These are phyloP conservation scores for Davidsoniella eucalypti DNA, from an alignment of 2,329 filamentous ascomycete genomes.

Conservation along the genomic window DNA sequence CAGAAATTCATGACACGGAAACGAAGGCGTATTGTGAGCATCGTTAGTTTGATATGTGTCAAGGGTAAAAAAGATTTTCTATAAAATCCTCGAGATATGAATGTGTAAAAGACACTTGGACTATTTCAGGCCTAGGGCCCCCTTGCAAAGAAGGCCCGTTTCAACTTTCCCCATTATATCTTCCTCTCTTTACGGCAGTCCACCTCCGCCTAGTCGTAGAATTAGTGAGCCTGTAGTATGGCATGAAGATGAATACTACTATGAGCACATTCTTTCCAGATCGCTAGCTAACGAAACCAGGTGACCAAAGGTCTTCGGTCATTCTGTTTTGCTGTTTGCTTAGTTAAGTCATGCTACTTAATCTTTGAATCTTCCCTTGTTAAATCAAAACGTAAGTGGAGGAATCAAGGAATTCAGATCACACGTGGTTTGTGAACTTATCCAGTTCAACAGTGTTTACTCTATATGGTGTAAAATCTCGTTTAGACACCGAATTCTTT, in stretches of 20 bases:
- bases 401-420: not conserved
- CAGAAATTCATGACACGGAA: too few species aligned
- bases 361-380: not conserved
- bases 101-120: too few species aligned
- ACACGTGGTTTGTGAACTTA: not conserved
- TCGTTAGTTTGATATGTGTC: too few species aligned
- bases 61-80: too few species aligned
- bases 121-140: too few species aligned
- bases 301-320: not conserved
- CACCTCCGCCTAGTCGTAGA: not conserved
- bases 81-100: too few species aligned
- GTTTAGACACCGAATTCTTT: too few species aligned
- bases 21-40: too few species aligned
- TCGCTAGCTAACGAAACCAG: not conserved
- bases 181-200: not conserved
- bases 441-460: not conserved
- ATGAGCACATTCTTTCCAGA: not conserved
- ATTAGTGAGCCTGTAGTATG: not conserved
- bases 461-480: too few species aligned
- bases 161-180: not conserved
- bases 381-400: not conserved
- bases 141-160: conserved; percentile 2
- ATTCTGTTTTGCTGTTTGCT: not conserved
- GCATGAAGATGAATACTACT: not conserved
- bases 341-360: not conserved